Base-by-base conservation (phyloP, 2,329 filamentous ascomycete genomes). In the Fusarium nisikadoi region DNA sequence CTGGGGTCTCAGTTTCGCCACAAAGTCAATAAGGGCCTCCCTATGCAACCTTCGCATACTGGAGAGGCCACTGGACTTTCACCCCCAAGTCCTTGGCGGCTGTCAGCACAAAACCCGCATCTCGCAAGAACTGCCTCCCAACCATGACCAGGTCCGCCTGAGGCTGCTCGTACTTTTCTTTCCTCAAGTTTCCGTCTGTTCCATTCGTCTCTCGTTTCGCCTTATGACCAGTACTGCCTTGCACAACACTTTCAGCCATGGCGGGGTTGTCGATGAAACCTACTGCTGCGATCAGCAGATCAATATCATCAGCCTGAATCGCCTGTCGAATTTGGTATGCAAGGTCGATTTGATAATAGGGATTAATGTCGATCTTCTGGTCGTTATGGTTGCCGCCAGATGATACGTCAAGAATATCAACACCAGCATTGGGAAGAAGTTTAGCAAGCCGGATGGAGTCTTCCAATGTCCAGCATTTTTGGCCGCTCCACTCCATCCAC, bases 391-490 rank as follows among this genome's bases (percentile, higher is more conserved):
- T 92, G 31, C 93, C 95, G 33, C 90, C 94, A 1, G 90, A 91
- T 73, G 91, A 94, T 56, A 97, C 89, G 79, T 97, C 95, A 31
- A 97, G 86, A 23, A 97, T 83, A 79, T 97, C 95, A 46, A 97
- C 87, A 27, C 94, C 95, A 11, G 86, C 85, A 1, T 87, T 87
- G 0, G 93, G 92, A 1, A 97, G 87, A 13, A 92, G 83, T 76
- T 77, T 78, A 14, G 76, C 75, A 6, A 81, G 70, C 4, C 68
- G 68, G 42, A 81, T 79, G 36, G 72, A 79, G 67, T 94, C 87
- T 38, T 90, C 87, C 14, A 91, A 73, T 4, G 89, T 91, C 94
- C 94, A 97, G 31, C 83, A 86, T 5, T 83, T 81, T 70, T 82
- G 70, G 45, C 73, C 80, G 4, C 78, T 70, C 74, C 79, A 78